Base-by-base conservation (phyloP, 257 asterid species). In the Nicotiana knightiana region DNA sequence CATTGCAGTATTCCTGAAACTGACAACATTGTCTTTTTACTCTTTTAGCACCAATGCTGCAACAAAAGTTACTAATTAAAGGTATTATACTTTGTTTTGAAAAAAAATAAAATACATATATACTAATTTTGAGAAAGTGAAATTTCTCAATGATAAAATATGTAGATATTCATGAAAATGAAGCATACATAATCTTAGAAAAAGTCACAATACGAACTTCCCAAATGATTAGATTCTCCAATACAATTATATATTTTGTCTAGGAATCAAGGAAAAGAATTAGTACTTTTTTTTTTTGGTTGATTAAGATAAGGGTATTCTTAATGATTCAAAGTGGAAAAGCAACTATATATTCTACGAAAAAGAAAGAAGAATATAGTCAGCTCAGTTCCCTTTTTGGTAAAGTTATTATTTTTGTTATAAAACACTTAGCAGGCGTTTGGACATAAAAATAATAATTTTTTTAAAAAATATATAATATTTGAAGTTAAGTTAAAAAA, bases 21-120 rank as follows among this genome's bases (percentile, higher is more conserved):
- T 86, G 85, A 24, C 95, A 87, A 84, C 97, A 91, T 81, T 91
- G 93, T 67, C 21, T 87, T 87, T 91, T 88, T 1, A 94, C 94
- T 82, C 84, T 93, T 77, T 83, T 92, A 35, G 97, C 98, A 11
- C 98, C 98, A 83, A 94, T 94, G 87, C 98, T 94, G 86, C 90
- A 89, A 62, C 8, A 73, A 48, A 73, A 48, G 13, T 21, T 21
- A 21, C 24, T 21, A 21, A 21, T 21, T 21, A 21, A 21, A 21
- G 24, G 24, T 21, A 21, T 21, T 21, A 21, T 21, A 21, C 24
- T 21, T 21, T 21, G 24, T 21, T 21, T 21, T 21, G 0, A 21
- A 21, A 21, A 21, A 21, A 21, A 21, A 21, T 21, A 21, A 21
- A 21, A 21, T 21, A 21, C 24, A 21, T 21, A 21, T 21, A 21